Base-by-base conservation (phyloP, 1,284 basidiomycete genomes). In the Cutaneotrichosporon cutaneum region DNA sequence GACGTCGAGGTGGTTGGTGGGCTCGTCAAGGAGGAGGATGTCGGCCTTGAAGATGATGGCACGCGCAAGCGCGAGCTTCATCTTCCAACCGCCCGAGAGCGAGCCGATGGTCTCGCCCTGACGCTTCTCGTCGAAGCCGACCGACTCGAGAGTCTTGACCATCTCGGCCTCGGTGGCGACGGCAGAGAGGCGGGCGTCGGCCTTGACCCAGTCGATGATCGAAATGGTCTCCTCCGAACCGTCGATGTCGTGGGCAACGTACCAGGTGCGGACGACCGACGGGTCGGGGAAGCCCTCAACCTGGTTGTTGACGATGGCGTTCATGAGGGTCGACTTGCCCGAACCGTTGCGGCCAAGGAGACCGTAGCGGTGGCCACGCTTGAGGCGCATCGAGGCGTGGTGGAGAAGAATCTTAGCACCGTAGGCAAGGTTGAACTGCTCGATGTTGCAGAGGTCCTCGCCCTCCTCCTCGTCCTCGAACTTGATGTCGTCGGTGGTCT, bases 51-150 rank as follows among this genome's bases (percentile, higher is more conserved):
- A 99, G 63, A 99, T 87, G 85, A 99, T 96, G 63, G 96, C 96
- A 72, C 96, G 88, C 62, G 96, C 96, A 65, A 99, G 88, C 33
- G 95, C 96, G 69, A 99, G 89, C 87, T 98, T 98, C 96, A 99
- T 99, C 86, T 99, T 97, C 96, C 96, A 99, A 84, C 96, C 96
- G 86, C 96, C 96, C 54, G 95, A 99, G 59, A 99, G 84, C 66
- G 88, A 88, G 69, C 93, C 92, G 70, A 96, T 96, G 50, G 92
- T 82, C 70, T 90, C 84, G 71, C 82, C 82, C 82, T 96, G 94
- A 72, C 93, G 88, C 77, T 88, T 89, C 65, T 89, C 89, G 68
- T 83, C 87, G 86, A 97, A 97, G 68, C 94, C 94, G 79, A 97
- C 94, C 64, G 90, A 89, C 51, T 87, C 86, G 66, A 97, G 88